Base-by-base conservation (phyloP, 331 rosid genomes). In the Quercus phellos region DNA sequence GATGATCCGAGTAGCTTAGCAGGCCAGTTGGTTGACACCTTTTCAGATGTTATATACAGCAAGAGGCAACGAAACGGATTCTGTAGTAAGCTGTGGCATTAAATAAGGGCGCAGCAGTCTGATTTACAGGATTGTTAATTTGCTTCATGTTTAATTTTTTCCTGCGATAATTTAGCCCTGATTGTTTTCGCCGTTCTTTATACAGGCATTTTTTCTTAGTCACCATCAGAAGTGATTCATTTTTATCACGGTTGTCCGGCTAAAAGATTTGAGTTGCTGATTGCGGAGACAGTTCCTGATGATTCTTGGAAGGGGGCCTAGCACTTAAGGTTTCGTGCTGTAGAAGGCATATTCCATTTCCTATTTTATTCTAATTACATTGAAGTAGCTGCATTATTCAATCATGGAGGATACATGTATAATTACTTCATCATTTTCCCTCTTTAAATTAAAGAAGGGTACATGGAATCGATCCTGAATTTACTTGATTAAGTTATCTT, bases 1-100 rank as follows among this genome's bases (percentile, higher is more conserved):
- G 99, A 95, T 83, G 99, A 95, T 86, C 99, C 96, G 7, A 85
- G 92, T 85, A 95, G 98, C 89, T 88, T 95, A 89, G 99, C 99
- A 29, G 99, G 99, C 54, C 99, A 95, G 81, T 87, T 95, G 86
- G 91, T 93, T 42, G 98, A 95, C 84, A 91, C 99, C 7, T 95
- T 95, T 78, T 90, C 98, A 6, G 99, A 95, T 75, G 91, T 95
- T 16, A 73, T 95, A 74, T 93, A 97, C 79, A 81, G 81, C 92
- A 95, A 95, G 91, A 91, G 92, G 93, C 89, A 87, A 46, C 87
- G 88, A 71, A 91, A 88, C 78, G 97, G 93, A 81, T 88, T 89
- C 84, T 81, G 85, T 66, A 88, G 88, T 74, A 86, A 87, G 85
- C 86, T 72, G 79, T 84, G 88, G 84, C 90, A 83, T 75, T 90